Evolutionary conservation across 1,284 basidiomycete species (phyloP).

Genomic region (Ceratobasidium sp.): DNA sequence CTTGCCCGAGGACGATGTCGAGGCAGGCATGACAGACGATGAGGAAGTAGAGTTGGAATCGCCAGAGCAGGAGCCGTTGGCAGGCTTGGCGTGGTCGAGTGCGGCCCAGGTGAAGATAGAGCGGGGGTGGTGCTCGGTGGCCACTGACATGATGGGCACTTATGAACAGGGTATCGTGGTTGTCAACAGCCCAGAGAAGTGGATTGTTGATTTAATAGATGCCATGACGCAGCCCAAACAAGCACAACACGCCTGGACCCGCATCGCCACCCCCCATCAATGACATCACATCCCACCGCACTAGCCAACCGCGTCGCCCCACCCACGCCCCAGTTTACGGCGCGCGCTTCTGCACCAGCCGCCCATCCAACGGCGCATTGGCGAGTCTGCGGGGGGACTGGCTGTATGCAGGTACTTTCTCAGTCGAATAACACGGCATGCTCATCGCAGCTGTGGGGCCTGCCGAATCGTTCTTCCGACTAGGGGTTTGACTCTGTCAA

Average conservation of each 20-base stretch:
- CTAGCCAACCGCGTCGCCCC: no score
- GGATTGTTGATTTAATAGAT: neutral
- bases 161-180: neutral
- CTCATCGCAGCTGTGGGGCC: neutral
- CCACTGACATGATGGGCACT: neutral
- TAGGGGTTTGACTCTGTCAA: neutral
- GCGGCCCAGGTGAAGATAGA: neutral
- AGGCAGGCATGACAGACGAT: slow-evolving; percentile 7
- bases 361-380: no score
- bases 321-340: no score
- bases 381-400: neutral
- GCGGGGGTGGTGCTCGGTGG: neutral
- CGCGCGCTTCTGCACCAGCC: no score
- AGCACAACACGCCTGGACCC: neutral
- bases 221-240: neutral
- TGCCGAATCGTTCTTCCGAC: no score
- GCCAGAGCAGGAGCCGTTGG: slow-evolving; percentile 1
- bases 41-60: neutral
- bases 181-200: neutral
- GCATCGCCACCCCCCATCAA: neutral
- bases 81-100: neutral
- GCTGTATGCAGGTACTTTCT: neutral
- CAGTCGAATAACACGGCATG: no score
- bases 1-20: slow-evolving; percentile 6
- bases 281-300: neutral